Base-by-base conservation (phyloP, 352 stramenopile genomes). In the Globisporangium echinulatum region DNA sequence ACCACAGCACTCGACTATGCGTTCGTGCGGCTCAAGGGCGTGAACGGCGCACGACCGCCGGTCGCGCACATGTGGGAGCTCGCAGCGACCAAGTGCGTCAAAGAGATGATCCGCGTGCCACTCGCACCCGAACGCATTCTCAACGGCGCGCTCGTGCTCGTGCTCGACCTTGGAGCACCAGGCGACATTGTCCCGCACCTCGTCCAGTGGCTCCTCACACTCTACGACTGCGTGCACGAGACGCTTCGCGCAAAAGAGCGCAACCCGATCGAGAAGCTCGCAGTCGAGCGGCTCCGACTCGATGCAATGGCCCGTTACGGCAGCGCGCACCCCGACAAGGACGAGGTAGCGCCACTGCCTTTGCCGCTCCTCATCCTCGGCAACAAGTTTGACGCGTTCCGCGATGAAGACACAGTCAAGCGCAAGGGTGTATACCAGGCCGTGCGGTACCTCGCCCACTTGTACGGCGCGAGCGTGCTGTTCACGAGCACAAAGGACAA, bases 51-150 rank as follows among this genome's bases (percentile, higher is more conserved):
- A 38, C 58, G 66, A 6, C 49, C 68, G 6, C 57, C 65, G 5
- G 83, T 97, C 2, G 88, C 90, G 17, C 87, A 97, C 60, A 94
- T 97, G 63, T 97, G 90, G 91, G 91, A 97, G 69, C 81, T 97
- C 39, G 90, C 88, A 10, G 85, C 78, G 10, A 70, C 74, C 52
- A 88, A 88, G 49, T 90, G 79, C 49, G 67, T 96, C 15, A 75
- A 68, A 7, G 85, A 96, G 49, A 91, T 97, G 68, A 82, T 97
- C 44, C 72, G 75, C 59, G 79, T 97, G 15, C 87, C 88, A 2
- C 75, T 97, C 0, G 79, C 79, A 7, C 71, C 85, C 0, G 80
- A 94, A 42, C 71, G 88, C 4, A 76, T 96, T 40, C 63, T 88
- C n/a, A 82, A 87, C 44, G 74, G 77, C 42, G 75, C 79, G 38